These are phyloP conservation scores for Peziza echinospora DNA, from an alignment of 495 filamentous ascomycete species.

Conservation along the genomic window DNA sequence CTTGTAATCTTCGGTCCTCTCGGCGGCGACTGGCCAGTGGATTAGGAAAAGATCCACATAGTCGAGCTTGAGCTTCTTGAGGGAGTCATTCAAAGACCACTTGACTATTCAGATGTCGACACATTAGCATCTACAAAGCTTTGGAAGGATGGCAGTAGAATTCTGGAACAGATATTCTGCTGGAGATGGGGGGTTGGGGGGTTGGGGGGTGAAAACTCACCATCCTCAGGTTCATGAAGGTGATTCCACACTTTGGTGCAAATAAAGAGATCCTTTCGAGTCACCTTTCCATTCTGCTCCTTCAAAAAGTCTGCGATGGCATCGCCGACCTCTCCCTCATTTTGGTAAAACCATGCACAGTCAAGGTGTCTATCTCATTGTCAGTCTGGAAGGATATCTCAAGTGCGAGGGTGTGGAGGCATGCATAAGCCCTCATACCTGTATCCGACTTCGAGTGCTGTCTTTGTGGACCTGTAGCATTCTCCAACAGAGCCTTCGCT, in stretches of 20 bases:
- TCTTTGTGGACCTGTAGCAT: conserved; percentile 34
- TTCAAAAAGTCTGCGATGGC: conserved; percentile 46
- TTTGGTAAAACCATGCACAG: conserved; percentile 54
- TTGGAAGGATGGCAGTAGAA: too few species aligned
- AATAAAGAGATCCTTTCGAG: conserved; percentile 39
- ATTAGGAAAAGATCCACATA: conserved; percentile 54
- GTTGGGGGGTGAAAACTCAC: conserved; percentile 1
- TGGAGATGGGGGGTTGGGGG: not conserved
- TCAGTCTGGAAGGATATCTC: not conserved
- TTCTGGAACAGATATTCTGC: too few species aligned
- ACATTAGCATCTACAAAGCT: not conserved
- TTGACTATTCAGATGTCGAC: conserved; percentile 20
- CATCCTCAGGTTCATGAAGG: conserved; percentile 34
- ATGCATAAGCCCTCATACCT: conserved; percentile 15
- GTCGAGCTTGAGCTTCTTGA: conserved; percentile 36
- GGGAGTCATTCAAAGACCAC: conserved; percentile 43
- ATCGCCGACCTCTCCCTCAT: conserved; percentile 55
- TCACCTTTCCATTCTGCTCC: conserved; percentile 29
- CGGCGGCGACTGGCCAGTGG: conserved; percentile 47
- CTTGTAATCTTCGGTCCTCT: conserved; percentile 28
- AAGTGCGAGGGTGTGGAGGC: too few species aligned
- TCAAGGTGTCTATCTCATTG: conserved; percentile 56
- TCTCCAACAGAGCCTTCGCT: conserved; percentile 38
- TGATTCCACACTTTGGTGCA: conserved; percentile 47
- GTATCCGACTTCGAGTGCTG: conserved; percentile 38